phyloP scores from a whole-genome alignment of 148 eudicot species.

The Cornus kousa region DNA sequence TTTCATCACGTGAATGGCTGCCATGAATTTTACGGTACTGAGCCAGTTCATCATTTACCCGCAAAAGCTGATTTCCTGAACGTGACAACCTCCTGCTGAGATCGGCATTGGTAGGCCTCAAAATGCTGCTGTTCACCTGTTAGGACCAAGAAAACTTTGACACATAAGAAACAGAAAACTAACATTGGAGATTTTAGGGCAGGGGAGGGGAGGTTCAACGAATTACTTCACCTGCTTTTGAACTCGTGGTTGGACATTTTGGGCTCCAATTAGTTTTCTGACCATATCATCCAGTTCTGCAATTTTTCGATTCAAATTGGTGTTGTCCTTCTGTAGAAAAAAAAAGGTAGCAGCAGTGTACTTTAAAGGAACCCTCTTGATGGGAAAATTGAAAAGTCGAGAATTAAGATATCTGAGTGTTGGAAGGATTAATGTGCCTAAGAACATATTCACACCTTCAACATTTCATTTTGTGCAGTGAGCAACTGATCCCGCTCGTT shows the following conservation, averaged over 20 bases:
- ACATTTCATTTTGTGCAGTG: constrained; percentile 57
- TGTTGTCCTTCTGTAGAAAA: constrained; percentile 43
- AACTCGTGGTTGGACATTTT: constrained; percentile 30
- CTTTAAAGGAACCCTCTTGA: constrained; percentile 1
- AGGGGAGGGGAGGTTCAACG: background rate
- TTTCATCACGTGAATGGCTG: constrained; percentile 13
- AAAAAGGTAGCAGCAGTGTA: constrained; percentile 11
- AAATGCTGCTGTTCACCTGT: constrained; percentile 18
- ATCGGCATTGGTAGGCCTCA: constrained; percentile 19
- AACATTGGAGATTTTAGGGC: background rate
- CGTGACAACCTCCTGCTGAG: constrained; percentile 28
- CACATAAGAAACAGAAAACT: background rate
- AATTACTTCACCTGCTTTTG: constrained; percentile 31
- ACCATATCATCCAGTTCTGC: constrained; percentile 54
- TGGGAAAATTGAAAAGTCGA: background rate
- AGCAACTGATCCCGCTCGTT: constrained; percentile 56
- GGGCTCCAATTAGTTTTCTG: constrained; percentile 36
- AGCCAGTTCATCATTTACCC: constrained; percentile 33
- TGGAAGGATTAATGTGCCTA: background rate
- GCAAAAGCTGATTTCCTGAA: constrained; percentile 30
- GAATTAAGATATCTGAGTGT: background rate
- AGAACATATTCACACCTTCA: constrained; percentile 37
- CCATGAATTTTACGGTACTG: constrained; percentile 25
- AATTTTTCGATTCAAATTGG: constrained; percentile 42
- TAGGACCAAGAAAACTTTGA: constrained; percentile 1